Conservation (phyloP, 192 early-diverging fungal species). For the Rhizophagus sp. region DNA sequence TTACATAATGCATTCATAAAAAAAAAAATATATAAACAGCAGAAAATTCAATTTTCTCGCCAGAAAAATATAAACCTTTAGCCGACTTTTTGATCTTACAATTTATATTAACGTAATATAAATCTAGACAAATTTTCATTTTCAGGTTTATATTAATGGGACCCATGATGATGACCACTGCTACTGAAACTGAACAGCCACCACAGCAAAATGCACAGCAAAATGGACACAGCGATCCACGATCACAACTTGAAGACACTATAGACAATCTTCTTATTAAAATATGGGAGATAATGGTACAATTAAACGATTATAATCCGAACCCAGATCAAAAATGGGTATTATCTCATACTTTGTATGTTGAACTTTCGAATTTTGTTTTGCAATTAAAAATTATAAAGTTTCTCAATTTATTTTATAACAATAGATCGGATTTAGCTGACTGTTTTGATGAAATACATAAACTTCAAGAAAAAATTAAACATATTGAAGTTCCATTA, state of each 20-base stretch:
- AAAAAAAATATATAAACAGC: neutral
- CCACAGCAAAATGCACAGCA: slow-evolving; percentile 5
- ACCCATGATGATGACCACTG: slow-evolving; percentile 13
- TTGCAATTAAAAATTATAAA: neutral
- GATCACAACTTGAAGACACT: slow-evolving; percentile 1
- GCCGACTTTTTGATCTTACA: neutral
- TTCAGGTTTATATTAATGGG: slow-evolving; percentile 14
- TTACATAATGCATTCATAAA: neutral
- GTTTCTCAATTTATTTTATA: neutral
- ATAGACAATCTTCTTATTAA: neutral
- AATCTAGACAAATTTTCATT: neutral
- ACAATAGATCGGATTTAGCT: neutral
- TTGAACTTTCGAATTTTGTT: neutral
- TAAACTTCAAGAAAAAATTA: slow-evolving; percentile 14
- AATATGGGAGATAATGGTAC: slow-evolving; percentile 22
- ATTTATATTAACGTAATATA: neutral
- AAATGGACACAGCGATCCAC: slow-evolving; percentile 19
- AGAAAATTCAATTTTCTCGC: neutral
- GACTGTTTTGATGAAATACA: neutral
- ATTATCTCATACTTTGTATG: neutral
- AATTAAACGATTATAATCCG: slow-evolving; percentile 13
- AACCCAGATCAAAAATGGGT: neutral
- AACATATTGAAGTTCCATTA: slow-evolving; percentile 11
- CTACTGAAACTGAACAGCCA: neutral
- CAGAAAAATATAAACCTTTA: too few relatives aligned